Percentiles rank a stretch among this genome's conserved stretches.
phyloP scores from a whole-genome alignment of 306 rosid species.

The apple (Malus domestica) region DNA sequence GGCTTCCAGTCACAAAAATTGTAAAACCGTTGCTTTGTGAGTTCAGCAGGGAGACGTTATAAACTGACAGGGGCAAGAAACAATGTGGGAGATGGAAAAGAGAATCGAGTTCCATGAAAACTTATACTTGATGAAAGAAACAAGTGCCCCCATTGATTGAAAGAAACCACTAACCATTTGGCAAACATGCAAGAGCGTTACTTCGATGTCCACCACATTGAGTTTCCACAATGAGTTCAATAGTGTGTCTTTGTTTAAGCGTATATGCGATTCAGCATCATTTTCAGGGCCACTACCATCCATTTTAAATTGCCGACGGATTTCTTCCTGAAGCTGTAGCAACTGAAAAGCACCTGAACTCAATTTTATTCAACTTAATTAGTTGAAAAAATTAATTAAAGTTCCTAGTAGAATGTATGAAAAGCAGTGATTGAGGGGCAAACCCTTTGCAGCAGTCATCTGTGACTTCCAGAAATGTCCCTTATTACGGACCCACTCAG shows the following conservation, averaged over 20 bases:
- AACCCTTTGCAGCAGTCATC: conserved; percentile 85
- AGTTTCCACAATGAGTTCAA: conserved; percentile 85
- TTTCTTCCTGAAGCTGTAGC: conserved; percentile 77
- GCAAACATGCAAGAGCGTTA: conserved; percentile 78
- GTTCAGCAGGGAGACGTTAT: not conserved
- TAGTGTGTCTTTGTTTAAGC: conserved; percentile 62
- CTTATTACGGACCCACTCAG: conserved; percentile 89
- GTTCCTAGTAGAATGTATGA: not conserved
- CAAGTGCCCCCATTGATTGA: not conserved
- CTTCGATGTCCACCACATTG: conserved; percentile 91
- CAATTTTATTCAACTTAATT: conserved; percentile 16
- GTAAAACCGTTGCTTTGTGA: not conserved
- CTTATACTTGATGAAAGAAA: not conserved
- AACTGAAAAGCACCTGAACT: conserved; percentile 74
- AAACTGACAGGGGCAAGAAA: not conserved
- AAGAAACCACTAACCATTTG: conserved; percentile 67
- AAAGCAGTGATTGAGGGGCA: not conserved
- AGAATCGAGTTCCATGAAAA: not conserved
- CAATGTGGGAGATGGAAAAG: not conserved
- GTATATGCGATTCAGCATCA: conserved; percentile 60
- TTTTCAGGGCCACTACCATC: conserved; percentile 47
- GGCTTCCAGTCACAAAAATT: not conserved
- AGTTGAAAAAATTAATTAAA: not conserved
- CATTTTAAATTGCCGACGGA: conserved; percentile 51
- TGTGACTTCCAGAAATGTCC: conserved; percentile 94